A percentile compares a stretch with the other conserved stretches of the same genome.
Evolutionary conservation across 148 eudicot species (phyloP).

Genomic region (Fagopyrum homotropicum): DNA sequence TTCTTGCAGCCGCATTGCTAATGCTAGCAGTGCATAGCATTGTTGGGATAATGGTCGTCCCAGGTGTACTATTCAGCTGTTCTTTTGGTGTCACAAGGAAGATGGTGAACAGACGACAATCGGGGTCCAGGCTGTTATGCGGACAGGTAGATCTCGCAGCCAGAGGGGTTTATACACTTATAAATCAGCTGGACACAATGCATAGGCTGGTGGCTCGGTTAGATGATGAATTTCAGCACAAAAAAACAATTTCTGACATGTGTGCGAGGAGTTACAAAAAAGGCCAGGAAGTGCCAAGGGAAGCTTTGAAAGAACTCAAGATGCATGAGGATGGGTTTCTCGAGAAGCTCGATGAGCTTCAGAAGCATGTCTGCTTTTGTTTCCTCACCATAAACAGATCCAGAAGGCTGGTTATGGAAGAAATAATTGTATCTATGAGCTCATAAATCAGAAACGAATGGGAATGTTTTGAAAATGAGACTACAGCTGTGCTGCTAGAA

Average conservation of each 20-base stretch:
- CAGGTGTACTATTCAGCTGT: constrained; percentile 24
- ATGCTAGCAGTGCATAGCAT: constrained; percentile 39
- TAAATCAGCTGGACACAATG: constrained; percentile 66
- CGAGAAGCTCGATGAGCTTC: constrained; percentile 72
- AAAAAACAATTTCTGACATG: constrained; percentile 36
- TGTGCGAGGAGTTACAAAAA: constrained; percentile 38
- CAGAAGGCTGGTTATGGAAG: constrained; percentile 46
- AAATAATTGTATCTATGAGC: neutral
- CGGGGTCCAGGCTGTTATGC: constrained; percentile 18
- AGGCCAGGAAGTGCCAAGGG: constrained; percentile 42
- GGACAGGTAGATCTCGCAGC: constrained; percentile 60
- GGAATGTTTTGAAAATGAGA: neutral
- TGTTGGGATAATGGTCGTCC: constrained; percentile 32
- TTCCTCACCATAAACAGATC: constrained; percentile 67
- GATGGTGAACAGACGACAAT: constrained; percentile 2
- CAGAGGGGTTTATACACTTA: constrained; percentile 49
- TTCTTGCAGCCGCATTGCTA: constrained; percentile 30
- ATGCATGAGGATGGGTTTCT: constrained; percentile 34
- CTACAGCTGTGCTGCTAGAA: neutral
- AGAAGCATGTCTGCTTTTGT: constrained; percentile 64
- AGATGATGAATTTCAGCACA: constrained; percentile 56
- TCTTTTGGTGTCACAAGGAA: constrained; percentile 19
- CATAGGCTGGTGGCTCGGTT: constrained; percentile 54
- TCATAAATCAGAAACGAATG: neutral
- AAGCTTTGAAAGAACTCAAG: constrained; percentile 45